Evolutionary conservation across 23 red algal genomes (phyloP).

Genomic region (Agarophyton chilense): DNA sequence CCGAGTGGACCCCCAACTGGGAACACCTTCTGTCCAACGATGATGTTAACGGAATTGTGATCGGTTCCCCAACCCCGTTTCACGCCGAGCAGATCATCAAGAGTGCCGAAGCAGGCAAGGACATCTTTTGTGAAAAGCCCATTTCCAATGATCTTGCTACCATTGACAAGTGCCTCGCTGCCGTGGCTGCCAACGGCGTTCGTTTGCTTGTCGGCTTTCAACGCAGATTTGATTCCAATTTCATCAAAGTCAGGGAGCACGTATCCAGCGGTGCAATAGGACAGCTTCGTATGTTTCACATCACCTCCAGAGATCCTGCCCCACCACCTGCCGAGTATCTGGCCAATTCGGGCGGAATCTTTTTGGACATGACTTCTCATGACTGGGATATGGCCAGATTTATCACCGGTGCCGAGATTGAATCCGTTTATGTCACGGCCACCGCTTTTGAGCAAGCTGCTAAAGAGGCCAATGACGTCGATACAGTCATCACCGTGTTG

Average conservation of each 20-base stretch:
- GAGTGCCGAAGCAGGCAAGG: constrained; percentile 90
- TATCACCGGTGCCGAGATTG: constrained; percentile 94
- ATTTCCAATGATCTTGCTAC: constrained; percentile 94
- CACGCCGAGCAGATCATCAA: constrained; percentile 98
- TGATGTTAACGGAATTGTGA: constrained; percentile 86
- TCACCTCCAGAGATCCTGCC: constrained; percentile 90
- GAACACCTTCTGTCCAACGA: constrained; percentile 78
- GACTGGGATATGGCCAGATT: constrained; percentile 99
- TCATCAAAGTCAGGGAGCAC: constrained; percentile 64
- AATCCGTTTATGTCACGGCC: constrained; percentile 90
- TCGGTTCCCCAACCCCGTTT: constrained; percentile 94
- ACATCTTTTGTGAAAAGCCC: constrained; percentile 99
- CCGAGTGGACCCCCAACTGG: constrained; percentile 75
- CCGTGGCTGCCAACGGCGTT: constrained; percentile 63
- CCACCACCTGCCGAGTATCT: constrained; percentile 96
- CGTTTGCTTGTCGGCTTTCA: constrained; percentile 96
- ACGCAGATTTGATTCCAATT: constrained; percentile 96
- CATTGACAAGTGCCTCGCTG: constrained; percentile 90
- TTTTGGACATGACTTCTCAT: constrained; percentile 95
- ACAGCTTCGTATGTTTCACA: constrained; percentile 94
- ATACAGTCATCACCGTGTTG: constrained; percentile 89
- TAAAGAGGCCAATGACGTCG: constrained; percentile 86
- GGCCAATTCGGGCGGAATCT: constrained; percentile 92
- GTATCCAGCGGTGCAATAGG: constrained; percentile 82
- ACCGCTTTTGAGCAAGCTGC: constrained; percentile 93